Evolutionary conservation across 202 grass and related monocot genomes (phyloP), one percentile per base, ranked within the genome.

Genomic region (Digitaria exilis): DNA sequence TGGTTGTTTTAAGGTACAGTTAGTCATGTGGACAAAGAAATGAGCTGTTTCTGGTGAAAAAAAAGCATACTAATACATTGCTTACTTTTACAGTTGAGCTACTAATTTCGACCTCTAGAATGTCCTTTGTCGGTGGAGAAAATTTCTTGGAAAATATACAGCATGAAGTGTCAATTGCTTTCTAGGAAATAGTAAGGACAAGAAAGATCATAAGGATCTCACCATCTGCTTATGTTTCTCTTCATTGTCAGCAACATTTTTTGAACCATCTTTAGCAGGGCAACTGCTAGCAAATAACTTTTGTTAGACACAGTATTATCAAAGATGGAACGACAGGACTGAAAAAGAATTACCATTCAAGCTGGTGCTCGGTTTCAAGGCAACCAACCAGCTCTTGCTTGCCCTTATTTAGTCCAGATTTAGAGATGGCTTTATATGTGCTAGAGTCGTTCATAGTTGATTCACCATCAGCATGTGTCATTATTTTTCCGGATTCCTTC

Each of bases 181-280:
- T 42, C 19, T 65, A 9, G 15, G 9, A 30, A 80, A 80, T 56
- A 16, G 21, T 21, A 80, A 80, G 49, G 29, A 30, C 71, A 87
- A 41, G 13, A 76, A 75, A 34, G 2, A 52, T 54, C 43, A 55
- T 34, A 79, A 43, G 8, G 32, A 92, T 87, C 85, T 87, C 89
- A 98, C 96, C 61, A 87, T 87, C 25, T 72, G 58, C 35, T 73
- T 17, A 85, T 95, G 91, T 52, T 95, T 84, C 13, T 89, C 92
- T 79, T 91, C 80, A 75, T 78, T 82, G 21, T 64, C 69, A 32
- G 79, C 7, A 26, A 59, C 67, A 89, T 35, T 75, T 70, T 92
- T 91, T 75, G 77, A 48, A 54, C 67, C 83, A 78, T 85, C 80
- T 59, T 87, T 84, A 42, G 21, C 26, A 75, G 73, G 30, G 64